These are phyloP conservation scores for Agrocybe chaxingu DNA, from an alignment of 768 basidiomycete genomes.

Conservation along the genomic window DNA sequence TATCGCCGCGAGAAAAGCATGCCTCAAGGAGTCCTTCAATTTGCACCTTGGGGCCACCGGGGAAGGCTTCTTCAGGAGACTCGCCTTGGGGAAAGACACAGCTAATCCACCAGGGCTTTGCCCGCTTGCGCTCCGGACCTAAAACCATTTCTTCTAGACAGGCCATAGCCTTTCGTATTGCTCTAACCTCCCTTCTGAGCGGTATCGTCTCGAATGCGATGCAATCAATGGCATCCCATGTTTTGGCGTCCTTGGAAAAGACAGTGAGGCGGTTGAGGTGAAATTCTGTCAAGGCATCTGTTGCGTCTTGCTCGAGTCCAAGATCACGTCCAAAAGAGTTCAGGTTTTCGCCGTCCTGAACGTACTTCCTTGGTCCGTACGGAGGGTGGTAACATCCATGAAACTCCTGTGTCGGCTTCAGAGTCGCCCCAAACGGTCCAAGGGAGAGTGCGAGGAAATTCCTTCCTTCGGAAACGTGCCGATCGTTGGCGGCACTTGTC, in stretches of 20 bases:
- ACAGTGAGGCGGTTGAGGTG: slow-evolving; percentile 60
- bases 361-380: slow-evolving; percentile 55
- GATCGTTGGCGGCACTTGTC: slow-evolving; percentile 20
- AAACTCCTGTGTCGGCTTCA: slow-evolving; percentile 68
- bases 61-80: slow-evolving; percentile 36
- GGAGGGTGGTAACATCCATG: slow-evolving; percentile 74
- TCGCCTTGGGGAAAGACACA: slow-evolving; percentile 55
- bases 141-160: slow-evolving; percentile 24
- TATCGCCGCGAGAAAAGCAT: slow-evolving; percentile 27
- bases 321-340: slow-evolving; percentile 38
- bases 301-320: slow-evolving; percentile 33
- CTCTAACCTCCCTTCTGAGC: slow-evolving; percentile 57
- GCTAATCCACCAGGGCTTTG: slow-evolving; percentile 76
- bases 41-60: slow-evolving; percentile 19
- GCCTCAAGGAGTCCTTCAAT: slow-evolving; percentile 41
- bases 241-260: slow-evolving; percentile 43
- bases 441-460: slow-evolving; percentile 64
- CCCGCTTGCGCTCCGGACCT: slow-evolving; percentile 5
- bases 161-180: slow-evolving; percentile 60
- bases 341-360: slow-evolving; percentile 27
- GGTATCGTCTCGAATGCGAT: slow-evolving; percentile 82
- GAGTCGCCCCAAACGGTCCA: slow-evolving; percentile 71
- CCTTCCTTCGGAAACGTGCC: slow-evolving; percentile 8
- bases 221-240: slow-evolving; percentile 57
- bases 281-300: slow-evolving; percentile 54